These are phyloP conservation scores for Pyrrhoderma noxium DNA, from an alignment of 1,284 basidiomycete species.

Conservation along the genomic window DNA sequence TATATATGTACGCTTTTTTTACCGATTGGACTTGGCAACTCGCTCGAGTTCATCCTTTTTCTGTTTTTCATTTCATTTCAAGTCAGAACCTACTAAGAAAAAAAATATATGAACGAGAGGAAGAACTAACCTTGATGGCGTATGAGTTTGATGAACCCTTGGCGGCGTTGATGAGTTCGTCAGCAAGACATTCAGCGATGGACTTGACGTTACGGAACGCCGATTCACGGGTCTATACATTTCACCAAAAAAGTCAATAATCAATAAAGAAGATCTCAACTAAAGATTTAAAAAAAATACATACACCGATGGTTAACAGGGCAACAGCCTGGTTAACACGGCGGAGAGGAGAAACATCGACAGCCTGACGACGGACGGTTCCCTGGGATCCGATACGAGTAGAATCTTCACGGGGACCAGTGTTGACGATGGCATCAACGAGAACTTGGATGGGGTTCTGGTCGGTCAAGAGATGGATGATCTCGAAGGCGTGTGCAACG, in stretches of 20 bases:
- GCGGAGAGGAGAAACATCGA: conserved; percentile 98
- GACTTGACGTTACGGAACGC: conserved; percentile 99
- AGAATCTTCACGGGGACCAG: conserved; percentile 98
- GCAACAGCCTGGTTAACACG: conserved; percentile 97
- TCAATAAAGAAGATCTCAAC: conserved; percentile 8
- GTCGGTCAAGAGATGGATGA: conserved; percentile 99
- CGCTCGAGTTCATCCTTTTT: conserved; percentile 98
- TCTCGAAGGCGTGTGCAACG: conserved; percentile 99
- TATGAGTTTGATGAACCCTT: conserved; percentile 99
- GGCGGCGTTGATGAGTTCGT: conserved; percentile 99
- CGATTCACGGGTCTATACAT: conserved; percentile 86
- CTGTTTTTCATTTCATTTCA: conserved; percentile 33
- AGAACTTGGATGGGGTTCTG: conserved; percentile 99
- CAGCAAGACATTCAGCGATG: conserved; percentile 96
- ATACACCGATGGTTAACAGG: conserved; percentile 91
- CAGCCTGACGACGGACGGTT: conserved; percentile 98
- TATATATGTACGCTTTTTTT: no score
- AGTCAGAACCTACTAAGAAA: conserved; percentile 6
- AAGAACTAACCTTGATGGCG: conserved; percentile 81
- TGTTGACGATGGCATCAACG: conserved; percentile 99
- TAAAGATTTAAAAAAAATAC: conserved; percentile 27
- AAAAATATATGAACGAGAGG: neutral
- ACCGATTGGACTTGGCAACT: conserved; percentile 99
- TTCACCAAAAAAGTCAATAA: conserved; percentile 12
- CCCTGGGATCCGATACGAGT: conserved; percentile 99